Conservation (phyloP, 805 yeast species). For the Ogataea kodamae region DNA sequence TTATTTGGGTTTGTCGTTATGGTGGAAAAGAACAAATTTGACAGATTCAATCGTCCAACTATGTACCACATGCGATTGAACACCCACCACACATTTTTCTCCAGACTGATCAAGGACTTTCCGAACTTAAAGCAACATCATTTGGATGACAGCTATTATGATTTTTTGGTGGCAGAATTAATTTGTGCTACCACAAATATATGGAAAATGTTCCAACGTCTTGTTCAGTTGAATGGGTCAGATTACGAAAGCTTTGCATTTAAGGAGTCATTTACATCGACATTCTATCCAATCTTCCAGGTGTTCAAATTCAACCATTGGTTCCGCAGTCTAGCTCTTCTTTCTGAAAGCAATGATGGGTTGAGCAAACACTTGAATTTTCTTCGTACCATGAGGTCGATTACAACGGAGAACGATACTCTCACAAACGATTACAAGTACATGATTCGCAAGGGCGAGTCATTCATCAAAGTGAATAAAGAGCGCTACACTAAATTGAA, state of each 20-base stretch:
- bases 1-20: constrained; percentile 16
- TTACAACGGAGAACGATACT: constrained; percentile 15
- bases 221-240: constrained; percentile 11
- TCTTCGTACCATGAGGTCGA: constrained; percentile 18
- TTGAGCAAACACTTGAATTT: constrained; percentile 16
- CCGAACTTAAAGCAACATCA: constrained; percentile 18
- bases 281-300: constrained; percentile 18
- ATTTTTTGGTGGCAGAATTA: constrained; percentile 15
- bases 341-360: constrained; percentile 16
- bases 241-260: constrained; percentile 12
- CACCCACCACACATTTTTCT: constrained; percentile 7
- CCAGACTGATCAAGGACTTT: constrained; percentile 12
- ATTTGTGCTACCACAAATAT: constrained; percentile 4
- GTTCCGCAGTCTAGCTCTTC: constrained; percentile 19
- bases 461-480: constrained; percentile 17
- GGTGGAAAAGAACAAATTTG: constrained; percentile 19
- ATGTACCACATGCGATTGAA: constrained; percentile 15
- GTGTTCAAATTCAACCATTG: constrained; percentile 23
- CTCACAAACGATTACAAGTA: constrained; percentile 17
- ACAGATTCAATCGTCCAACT: constrained; percentile 13
- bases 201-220: constrained; percentile 13
- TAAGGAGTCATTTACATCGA: constrained; percentile 8
- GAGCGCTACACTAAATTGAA: constrained; percentile 13
- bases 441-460: constrained; percentile 20
- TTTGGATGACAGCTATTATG: constrained; percentile 20